Percentiles rank a stretch among this genome's conserved stretches.
Conservation (phyloP, 78 protist genomes). For the Dictyostelium capitatum region DNA sequence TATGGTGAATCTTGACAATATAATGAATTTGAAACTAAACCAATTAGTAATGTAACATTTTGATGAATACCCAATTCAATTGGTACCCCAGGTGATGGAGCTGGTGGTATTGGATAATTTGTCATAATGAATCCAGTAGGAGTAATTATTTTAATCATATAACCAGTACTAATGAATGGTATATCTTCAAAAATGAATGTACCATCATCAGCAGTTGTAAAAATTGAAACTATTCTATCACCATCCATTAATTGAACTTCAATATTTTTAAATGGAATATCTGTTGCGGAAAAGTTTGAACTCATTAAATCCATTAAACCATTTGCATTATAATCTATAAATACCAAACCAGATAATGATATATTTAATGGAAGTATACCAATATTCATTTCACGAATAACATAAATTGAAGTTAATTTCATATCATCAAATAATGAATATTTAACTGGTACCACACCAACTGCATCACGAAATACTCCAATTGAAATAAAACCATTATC, state of each 20-base stretch:
- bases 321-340: slow-evolving; percentile 43
- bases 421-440: background rate
- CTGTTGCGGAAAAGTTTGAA: background rate
- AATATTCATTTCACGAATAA: slow-evolving; percentile 34
- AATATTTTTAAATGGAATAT: background rate
- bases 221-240: background rate
- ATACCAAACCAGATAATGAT: background rate
- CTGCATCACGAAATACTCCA: background rate
- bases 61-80: background rate
- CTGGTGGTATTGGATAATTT: slow-evolving; percentile 17
- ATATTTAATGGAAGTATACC: slow-evolving; percentile 17
- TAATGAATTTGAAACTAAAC: background rate
- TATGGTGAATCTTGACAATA: slow-evolving; percentile 30
- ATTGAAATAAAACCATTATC: background rate
- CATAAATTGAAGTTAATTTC: background rate
- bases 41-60: background rate
- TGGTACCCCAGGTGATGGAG: background rate
- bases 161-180: background rate
- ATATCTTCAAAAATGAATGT: background rate
- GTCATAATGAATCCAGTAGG: background rate
- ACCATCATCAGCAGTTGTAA: slow-evolving; percentile 4
- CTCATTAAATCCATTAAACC: background rate
- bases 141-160: background rate
- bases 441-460: background rate
- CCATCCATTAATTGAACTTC: background rate